phyloP scores from a whole-genome alignment of 148 eudicot genomes.

The Chenopodium quinoa region DNA sequence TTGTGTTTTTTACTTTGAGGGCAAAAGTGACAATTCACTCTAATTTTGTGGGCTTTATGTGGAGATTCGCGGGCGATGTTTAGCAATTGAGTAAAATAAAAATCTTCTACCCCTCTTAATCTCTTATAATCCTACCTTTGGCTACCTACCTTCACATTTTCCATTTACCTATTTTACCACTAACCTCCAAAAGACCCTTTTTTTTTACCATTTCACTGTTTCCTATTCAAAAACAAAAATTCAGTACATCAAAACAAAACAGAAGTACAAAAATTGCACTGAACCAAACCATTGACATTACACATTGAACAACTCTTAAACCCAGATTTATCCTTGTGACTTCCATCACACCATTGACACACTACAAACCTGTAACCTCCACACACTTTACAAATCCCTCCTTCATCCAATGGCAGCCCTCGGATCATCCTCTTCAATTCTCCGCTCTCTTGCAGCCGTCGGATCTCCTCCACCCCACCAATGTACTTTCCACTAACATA shows the following conservation, averaged over 20 bases:
- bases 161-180: background rate
- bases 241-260: constrained; percentile 4
- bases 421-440: constrained; percentile 36
- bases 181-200: background rate
- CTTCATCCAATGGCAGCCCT: constrained; percentile 24
- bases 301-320: constrained; percentile 35
- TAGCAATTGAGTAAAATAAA: too few relatives aligned
- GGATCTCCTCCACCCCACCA: constrained; percentile 51
- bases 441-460: constrained; percentile 46
- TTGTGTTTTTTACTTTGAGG: too few relatives aligned
- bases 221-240: too few relatives aligned
- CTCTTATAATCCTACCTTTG: too few relatives aligned
- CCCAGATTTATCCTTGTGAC: constrained; percentile 32
- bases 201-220: too few relatives aligned
- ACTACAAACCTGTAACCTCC: constrained; percentile 23
- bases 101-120: too few relatives aligned
- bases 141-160: background rate
- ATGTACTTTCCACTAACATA: constrained; percentile 43
- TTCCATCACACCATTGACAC: constrained; percentile 46
- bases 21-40: too few relatives aligned
- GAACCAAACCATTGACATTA: constrained; percentile 49
- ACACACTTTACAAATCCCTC: constrained; percentile 33
- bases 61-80: too few relatives aligned
- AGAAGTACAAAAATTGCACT: constrained; percentile 34
- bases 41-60: too few relatives aligned